A percentile compares a stretch with the other conserved stretches of the same genome.
phyloP scores from a whole-genome alignment of 148 eudicot species.

The Camellia granthamiana region DNA sequence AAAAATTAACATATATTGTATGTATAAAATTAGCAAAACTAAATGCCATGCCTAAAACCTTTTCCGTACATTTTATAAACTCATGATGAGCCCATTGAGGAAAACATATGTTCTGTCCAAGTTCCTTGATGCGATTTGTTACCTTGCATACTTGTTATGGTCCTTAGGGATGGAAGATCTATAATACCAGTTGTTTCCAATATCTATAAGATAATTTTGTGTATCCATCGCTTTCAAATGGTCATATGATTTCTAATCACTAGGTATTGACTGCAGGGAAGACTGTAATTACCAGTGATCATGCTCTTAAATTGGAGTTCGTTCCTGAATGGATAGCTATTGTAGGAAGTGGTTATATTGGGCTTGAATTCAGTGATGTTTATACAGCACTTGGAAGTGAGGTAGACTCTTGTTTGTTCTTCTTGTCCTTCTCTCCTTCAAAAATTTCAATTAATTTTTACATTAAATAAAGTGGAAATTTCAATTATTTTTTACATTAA shows the following conservation, averaged over 20 bases:
- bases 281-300: slow-evolving; percentile 98
- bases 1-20: neutral
- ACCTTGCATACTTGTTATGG: neutral
- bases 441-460: neutral
- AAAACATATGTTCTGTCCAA: neutral
- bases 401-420: slow-evolving; percentile 34
- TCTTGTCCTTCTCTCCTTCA: neutral
- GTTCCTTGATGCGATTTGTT: neutral
- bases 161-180: neutral
- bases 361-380: slow-evolving; percentile 99
- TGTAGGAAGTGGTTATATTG: slow-evolving; percentile 99
- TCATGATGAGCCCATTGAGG: neutral
- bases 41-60: neutral
- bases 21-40: neutral
- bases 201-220: neutral
- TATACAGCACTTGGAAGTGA: slow-evolving; percentile 99
- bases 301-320: slow-evolving; percentile 88
- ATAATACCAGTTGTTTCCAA: neutral
- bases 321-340: slow-evolving; percentile 99
- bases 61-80: too few species aligned
- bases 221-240: neutral
- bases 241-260: neutral
- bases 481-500: neutral
- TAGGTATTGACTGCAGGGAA: slow-evolving; percentile 59
- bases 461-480: neutral